These are phyloP conservation scores for Amesomyces nigricolor DNA, from an alignment of 2,329 filamentous ascomycete species.

Conservation along the genomic window DNA sequence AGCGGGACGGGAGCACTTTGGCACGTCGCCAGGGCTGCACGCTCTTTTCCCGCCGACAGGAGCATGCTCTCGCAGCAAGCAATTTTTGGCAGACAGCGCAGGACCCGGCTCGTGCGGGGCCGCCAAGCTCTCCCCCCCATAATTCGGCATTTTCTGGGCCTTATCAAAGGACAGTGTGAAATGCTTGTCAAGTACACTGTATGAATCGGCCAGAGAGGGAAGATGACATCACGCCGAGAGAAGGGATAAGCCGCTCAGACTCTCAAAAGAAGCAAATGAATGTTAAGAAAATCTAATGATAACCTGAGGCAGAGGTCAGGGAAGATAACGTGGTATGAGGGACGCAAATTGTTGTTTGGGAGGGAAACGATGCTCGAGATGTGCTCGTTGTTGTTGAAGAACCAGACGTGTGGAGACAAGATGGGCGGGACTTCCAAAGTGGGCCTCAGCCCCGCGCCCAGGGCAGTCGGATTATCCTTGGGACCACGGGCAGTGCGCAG, in stretches of 20 bases:
- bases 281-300: too few relatives aligned
- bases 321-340: not conserved
- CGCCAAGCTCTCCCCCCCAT: conserved; percentile 5
- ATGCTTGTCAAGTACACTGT: not conserved
- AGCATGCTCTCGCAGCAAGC: conserved; percentile 19
- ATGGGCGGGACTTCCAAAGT: not conserved
- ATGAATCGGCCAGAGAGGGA: too few relatives aligned
- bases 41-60: conserved; percentile 16
- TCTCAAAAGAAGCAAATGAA: too few relatives aligned
- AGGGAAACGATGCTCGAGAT: too few relatives aligned
- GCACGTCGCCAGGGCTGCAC: conserved; percentile 11
- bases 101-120: conserved; percentile 17
- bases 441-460: not conserved
- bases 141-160: conserved; percentile 7
- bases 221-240: conserved; percentile 19
- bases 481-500: not conserved
- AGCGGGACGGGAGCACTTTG: conserved; percentile 17
- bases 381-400: not conserved
- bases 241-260: not conserved
- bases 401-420: not conserved
- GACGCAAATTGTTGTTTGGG: too few relatives aligned
- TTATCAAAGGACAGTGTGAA: not conserved
- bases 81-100: conserved; percentile 25
- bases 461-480: conserved; percentile 12
- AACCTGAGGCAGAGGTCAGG: not conserved